phyloP scores from a whole-genome alignment of 139 green algal genomes.

The Trebouxia sp. region DNA sequence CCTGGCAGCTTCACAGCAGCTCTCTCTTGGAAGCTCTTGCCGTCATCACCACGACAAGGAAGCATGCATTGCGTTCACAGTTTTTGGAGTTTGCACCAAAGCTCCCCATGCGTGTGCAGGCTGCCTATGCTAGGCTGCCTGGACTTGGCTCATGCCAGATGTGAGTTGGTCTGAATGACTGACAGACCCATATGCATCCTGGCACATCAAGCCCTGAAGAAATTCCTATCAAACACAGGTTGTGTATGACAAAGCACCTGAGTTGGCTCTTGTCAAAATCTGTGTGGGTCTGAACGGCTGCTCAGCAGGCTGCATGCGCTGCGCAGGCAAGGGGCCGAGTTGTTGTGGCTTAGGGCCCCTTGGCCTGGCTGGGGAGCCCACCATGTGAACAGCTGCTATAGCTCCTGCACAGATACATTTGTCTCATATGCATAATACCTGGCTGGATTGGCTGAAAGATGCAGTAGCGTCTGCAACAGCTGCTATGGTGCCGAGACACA shows the following conservation, averaged over 20 bases:
- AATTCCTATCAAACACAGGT: not conserved
- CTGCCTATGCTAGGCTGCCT: too few relatives aligned
- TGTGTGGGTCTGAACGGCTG: not conserved
- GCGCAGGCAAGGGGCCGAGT: not conserved
- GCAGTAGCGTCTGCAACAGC: too few relatives aligned
- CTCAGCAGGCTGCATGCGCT: not conserved
- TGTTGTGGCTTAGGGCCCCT: not conserved
- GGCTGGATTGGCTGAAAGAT: not conserved
- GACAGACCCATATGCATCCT: too few relatives aligned
- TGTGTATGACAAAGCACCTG: conserved; percentile 7
- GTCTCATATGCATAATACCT: not conserved
- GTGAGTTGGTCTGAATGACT: too few relatives aligned
- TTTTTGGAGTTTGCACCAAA: too few relatives aligned
- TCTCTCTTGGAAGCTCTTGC: too few relatives aligned
- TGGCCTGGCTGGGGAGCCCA: not conserved
- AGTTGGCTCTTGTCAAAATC: not conserved
- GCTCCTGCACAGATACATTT: not conserved
- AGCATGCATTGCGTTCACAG: too few relatives aligned
- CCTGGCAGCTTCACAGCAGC: too few relatives aligned
- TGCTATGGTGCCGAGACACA: too few relatives aligned
- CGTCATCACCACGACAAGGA: too few relatives aligned
- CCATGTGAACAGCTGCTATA: conserved; percentile 8
- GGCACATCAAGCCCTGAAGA: not conserved
- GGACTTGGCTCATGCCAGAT: too few relatives aligned
- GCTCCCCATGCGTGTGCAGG: too few relatives aligned